Base-by-base conservation (phyloP, 78 protist genomes). In the Guillardia theta region DNA sequence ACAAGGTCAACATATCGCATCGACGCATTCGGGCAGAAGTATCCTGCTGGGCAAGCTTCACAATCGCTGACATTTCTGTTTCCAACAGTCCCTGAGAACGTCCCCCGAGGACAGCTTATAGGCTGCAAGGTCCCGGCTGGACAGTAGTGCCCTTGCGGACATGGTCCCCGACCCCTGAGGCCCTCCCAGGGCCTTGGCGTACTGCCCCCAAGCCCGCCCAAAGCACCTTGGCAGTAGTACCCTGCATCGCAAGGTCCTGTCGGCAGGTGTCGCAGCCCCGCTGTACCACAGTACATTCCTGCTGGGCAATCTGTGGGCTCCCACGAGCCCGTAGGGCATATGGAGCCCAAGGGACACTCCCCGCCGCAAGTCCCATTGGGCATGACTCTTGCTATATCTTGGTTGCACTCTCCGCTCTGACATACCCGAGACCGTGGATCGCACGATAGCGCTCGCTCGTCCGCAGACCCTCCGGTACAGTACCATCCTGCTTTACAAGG, bases 61-160 rank as follows among this genome's bases (percentile, higher is more conserved):
- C 87, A 70, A 36, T 70, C 87, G 0, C 70, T 24, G 39, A 87
- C 48, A n/a, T 78, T 78, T 18, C 43, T 30, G 45, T 0, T 70
- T 3, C 87, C 12, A 10, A 0, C 70, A 8, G 70, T 58, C 70
- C 10, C 37, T 30, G 87, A 70, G 44, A 70, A 70, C 18, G 92
- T 50, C 46, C 94, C 94, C 10, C 30, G 48, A 18, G 92, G 78
- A 50, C 96, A 95, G 12, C 46, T n/a, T 27, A 53, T 0, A 21
- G 95, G 94, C 4, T 24, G 48, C 33, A 10, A 27, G 44, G 95
- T 43, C 6, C 88, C 93, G 33, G 0, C 9, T 0, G 88, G 93
- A 62, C 96, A 95, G 92, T 77, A 95, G 37, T 36, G 12, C 48
- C 96, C 96, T 15, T 50, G 30, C 2, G 96, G 92, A 88, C 96